phyloP scores from a whole-genome alignment of 202 grass and related monocot genomes.

The Brachypodium distachyon region DNA sequence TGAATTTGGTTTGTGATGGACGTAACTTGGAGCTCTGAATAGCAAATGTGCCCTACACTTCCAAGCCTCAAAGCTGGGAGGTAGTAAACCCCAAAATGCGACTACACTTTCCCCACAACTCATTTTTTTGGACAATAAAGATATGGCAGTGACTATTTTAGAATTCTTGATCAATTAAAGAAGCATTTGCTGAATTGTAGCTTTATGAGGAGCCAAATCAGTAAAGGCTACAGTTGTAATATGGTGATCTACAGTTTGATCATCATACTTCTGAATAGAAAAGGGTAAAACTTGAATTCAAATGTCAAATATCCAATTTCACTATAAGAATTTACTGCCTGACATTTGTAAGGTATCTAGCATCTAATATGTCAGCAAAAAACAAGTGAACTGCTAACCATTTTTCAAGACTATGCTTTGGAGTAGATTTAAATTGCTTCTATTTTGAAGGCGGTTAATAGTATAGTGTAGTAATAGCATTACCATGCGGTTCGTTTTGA shows the following conservation, averaged over 20 bases:
- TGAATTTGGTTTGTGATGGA: too few species aligned
- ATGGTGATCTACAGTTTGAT: not conserved
- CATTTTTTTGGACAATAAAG: not conserved
- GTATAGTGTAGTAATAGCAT: not conserved
- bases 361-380: constrained; percentile 10
- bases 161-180: not conserved
- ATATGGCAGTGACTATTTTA: not conserved
- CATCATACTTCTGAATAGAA: not conserved
- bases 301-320: not conserved
- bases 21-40: not conserved
- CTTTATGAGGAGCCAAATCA: not conserved
- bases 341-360: not conserved
- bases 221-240: not conserved
- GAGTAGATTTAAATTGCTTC: not conserved
- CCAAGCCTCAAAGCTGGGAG: not conserved
- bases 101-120: not conserved
- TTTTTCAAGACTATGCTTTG: not conserved
- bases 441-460: not conserved
- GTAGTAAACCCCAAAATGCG: not conserved
- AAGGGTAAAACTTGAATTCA: not conserved
- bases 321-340: not conserved
- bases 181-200: not conserved
- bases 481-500: constrained; percentile 41
- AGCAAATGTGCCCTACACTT: not conserved
- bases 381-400: not conserved